Conservation (phyloP, 2,329 filamentous ascomycete genomes). For the Fusarium sororula region DNA sequence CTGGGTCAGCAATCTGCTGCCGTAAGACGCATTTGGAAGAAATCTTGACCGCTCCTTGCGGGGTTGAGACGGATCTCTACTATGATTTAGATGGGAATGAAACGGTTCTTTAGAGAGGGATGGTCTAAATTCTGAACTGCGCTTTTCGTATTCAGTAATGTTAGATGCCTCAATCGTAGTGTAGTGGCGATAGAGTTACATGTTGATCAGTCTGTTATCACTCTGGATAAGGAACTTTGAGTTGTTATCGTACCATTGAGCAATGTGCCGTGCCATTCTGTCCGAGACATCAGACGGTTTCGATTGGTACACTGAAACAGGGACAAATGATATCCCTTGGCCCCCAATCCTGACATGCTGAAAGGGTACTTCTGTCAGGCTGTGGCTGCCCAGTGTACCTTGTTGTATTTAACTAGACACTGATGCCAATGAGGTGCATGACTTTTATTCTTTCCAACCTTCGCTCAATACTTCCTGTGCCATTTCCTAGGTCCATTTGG, state of each 20-base stretch:
- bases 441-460: neutral
- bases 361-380: neutral
- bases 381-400: neutral
- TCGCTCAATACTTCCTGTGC: accelerated
- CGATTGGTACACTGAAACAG: neutral
- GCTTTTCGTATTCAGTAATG: no score
- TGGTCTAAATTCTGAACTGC: no score
- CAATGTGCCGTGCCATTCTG: neutral
- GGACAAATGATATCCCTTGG: accelerated
- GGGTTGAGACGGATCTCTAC: neutral
- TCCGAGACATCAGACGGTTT: neutral
- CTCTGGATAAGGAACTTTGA: accelerated
- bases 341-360: neutral
- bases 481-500: accelerated
- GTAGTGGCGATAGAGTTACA: accelerated
- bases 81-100: neutral
- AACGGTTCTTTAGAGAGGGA: no score
- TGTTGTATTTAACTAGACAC: neutral
- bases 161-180: neutral
- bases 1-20: neutral
- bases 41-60: neutral
- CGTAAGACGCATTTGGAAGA: neutral
- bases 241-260: neutral
- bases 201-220: neutral
- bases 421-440: neutral